A percentile compares a stretch with the other conserved stretches of the same genome.
phyloP scores from a whole-genome alignment of 2,329 filamentous ascomycete species.

The Elsinoe arachidis region DNA sequence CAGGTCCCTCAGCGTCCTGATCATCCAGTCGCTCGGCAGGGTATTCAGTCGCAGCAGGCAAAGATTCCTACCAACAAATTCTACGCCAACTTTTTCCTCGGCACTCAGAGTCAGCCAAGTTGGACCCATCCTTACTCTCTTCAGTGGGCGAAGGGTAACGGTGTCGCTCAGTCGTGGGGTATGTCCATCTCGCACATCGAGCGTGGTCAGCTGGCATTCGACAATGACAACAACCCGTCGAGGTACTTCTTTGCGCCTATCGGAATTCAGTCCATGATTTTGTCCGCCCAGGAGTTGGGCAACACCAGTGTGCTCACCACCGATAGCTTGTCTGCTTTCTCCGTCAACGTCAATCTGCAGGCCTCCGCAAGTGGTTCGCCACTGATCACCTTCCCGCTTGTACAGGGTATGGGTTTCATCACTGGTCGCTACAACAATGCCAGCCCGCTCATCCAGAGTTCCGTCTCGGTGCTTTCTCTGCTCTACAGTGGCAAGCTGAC shows the following conservation, averaged over 20 bases:
- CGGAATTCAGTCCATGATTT: slow-evolving; percentile 68
- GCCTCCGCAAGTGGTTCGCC: slow-evolving; percentile 43
- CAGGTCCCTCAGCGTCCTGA: slow-evolving; percentile 32
- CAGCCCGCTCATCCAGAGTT: slow-evolving; percentile 64
- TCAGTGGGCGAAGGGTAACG: slow-evolving; percentile 39
- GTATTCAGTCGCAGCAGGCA: slow-evolving; percentile 31
- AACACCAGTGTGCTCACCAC: slow-evolving; percentile 46
- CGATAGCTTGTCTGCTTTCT: slow-evolving; percentile 47
- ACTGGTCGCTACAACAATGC: slow-evolving; percentile 64
- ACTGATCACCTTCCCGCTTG: slow-evolving; percentile 66
- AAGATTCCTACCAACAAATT: slow-evolving; percentile 65
- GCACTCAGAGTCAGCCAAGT: slow-evolving; percentile 56
- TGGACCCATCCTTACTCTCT: slow-evolving; percentile 59
- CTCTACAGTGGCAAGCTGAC: slow-evolving; percentile 41
- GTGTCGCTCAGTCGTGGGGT: slow-evolving; percentile 61
- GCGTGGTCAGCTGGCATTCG: slow-evolving; percentile 47
- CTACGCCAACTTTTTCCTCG: slow-evolving; percentile 67
- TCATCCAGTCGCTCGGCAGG: slow-evolving; percentile 34
- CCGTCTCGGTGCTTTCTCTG: slow-evolving; percentile 64
- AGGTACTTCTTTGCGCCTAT: slow-evolving; percentile 71
- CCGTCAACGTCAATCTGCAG: slow-evolving; percentile 59
- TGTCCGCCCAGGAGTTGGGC: slow-evolving; percentile 70
- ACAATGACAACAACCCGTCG: slow-evolving; percentile 24
- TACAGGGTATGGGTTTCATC: slow-evolving; percentile 84
- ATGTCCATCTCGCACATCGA: slow-evolving; percentile 70